Percentiles rank a stretch among this genome's conserved stretches.
phyloP scores from a whole-genome alignment of 257 asterid species.

The Phtheirospermum japonicum region DNA sequence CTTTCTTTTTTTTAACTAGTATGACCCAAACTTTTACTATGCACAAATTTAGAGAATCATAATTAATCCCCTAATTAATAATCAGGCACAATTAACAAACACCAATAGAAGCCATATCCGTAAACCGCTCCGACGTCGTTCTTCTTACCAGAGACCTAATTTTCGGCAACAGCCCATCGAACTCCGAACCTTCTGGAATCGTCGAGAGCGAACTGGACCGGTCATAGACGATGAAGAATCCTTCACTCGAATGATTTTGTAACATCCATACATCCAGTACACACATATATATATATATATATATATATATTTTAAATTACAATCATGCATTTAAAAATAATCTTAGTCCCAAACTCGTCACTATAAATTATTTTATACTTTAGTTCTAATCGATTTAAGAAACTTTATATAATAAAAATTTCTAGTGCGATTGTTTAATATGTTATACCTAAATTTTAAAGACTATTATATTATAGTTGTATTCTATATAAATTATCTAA shows the following conservation, averaged over 20 bases:
- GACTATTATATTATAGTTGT: no score
- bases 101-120: conserved; percentile 36
- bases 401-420: no score
- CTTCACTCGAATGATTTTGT: conserved; percentile 31
- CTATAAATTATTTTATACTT: no score
- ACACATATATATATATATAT: no score
- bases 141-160: conserved; percentile 53
- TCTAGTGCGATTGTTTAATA: no score
- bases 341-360: no score
- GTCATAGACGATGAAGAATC: conserved; percentile 38
- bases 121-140: conserved; percentile 55
- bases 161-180: conserved; percentile 56
- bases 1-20: neutral
- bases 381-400: no score
- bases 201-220: conserved; percentile 36
- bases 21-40: neutral
- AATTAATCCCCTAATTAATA: neutral
- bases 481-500: no score
- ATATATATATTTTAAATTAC: no score
- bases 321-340: no score
- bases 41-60: conserved; percentile 3
- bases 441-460: no score
- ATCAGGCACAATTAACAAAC: conserved; percentile 30
- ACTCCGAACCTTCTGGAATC: conserved; percentile 63
- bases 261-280: no score